Evolutionary conservation across 257 asterid genomes (phyloP).

Genomic region (Salvia miltiorrhiza): DNA sequence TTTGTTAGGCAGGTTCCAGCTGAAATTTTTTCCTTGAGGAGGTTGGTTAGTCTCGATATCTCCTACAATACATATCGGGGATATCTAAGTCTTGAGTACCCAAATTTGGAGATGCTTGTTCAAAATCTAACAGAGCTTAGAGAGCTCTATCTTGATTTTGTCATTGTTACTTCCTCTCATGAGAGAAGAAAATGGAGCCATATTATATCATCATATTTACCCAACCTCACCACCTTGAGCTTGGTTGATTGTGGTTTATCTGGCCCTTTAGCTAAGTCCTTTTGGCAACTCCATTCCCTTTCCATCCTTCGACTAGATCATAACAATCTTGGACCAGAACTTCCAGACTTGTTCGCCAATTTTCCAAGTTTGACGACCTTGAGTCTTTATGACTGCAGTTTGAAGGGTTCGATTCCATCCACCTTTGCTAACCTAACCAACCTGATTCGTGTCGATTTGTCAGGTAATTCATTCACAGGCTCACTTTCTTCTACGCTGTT

Average conservation of each 20-base stretch:
- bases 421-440: background rate
- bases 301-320: background rate
- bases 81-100: too few species aligned
- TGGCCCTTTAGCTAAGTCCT: background rate
- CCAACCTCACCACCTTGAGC: background rate
- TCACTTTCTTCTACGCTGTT: background rate
- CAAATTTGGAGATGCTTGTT: background rate
- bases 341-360: background rate
- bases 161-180: too few species aligned
- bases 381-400: background rate
- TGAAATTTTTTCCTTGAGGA: background rate
- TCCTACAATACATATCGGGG: too few species aligned
- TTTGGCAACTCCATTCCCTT: background rate
- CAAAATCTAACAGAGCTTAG: too few species aligned
- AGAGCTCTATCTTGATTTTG: too few species aligned
- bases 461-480: background rate
- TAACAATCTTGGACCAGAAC: background rate
- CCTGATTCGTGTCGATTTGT: background rate
- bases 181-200: background rate
- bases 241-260: background rate
- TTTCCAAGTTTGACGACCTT: background rate
- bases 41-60: conserved; percentile 1
- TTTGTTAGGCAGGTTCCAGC: background rate
- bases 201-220: background rate
- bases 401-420: background rate